Conservation (phyloP, 331 rosid genomes). For the Malus hybrid region DNA sequence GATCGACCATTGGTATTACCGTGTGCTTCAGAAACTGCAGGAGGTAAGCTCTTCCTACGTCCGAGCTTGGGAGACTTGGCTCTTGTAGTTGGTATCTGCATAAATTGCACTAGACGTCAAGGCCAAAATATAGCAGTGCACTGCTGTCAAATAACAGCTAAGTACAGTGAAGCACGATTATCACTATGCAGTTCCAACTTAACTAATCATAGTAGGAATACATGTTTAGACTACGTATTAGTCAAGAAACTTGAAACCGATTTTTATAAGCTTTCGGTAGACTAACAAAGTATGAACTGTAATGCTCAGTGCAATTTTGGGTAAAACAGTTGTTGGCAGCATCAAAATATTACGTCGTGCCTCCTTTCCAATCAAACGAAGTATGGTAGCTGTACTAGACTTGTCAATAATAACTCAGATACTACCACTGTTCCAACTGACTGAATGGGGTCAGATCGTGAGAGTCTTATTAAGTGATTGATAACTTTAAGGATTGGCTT, state of each 20-base stretch:
- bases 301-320: background rate
- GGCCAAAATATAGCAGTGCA: background rate
- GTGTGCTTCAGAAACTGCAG: constrained; percentile 44
- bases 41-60: constrained; percentile 59
- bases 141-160: background rate
- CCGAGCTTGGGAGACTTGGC: constrained; percentile 98
- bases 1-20: constrained; percentile 25
- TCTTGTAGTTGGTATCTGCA: constrained; percentile 82
- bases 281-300: background rate
- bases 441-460: background rate
- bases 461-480: background rate
- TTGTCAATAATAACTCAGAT: background rate
- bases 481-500: background rate
- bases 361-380: background rate
- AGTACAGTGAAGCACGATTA: background rate
- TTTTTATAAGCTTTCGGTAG: background rate
- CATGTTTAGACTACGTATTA: background rate
- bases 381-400: background rate
- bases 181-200: background rate
- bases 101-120: constrained; percentile 6
- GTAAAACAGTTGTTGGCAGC: background rate
- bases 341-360: background rate
- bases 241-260: background rate
- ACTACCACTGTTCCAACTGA: background rate
- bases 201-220: background rate